phyloP scores from a whole-genome alignment of 75 land plant species.

The Pinus taeda region DNA sequence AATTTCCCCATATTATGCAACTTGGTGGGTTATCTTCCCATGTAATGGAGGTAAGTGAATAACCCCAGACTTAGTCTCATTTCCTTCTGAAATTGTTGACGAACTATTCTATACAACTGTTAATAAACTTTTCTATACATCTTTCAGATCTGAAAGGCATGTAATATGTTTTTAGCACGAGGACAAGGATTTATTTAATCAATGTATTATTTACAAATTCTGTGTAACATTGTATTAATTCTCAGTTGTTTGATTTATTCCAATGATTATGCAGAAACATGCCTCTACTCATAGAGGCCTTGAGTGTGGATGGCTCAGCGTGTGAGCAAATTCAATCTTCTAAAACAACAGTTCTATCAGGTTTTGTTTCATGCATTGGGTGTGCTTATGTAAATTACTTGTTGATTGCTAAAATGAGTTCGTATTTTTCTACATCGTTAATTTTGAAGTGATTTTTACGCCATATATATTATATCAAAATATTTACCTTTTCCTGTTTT shows the following conservation, averaged over 20 bases:
- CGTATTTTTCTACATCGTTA: neutral
- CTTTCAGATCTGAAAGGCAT: neutral
- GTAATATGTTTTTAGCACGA: neutral
- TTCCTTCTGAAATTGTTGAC: neutral
- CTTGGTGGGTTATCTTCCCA: neutral
- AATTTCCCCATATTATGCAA: too few relatives aligned
- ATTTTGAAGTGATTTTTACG: neutral
- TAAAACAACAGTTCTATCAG: conserved; percentile 36
- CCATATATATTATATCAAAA: neutral
- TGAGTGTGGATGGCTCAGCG: conserved; percentile 85
- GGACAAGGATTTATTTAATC: neutral
- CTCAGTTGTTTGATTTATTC: neutral
- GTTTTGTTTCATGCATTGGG: conserved; percentile 17
- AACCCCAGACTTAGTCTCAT: neutral
- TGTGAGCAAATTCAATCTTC: conserved; percentile 58
- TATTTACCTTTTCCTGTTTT: neutral
- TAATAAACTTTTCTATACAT: neutral
- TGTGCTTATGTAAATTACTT: neutral
- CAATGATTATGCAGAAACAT: conserved; percentile 41
- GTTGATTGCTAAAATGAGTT: neutral
- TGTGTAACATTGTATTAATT: neutral
- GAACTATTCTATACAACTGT: neutral
- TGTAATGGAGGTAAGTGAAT: neutral
- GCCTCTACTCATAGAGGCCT: conserved; percentile 74
- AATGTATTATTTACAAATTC: neutral